Conservation (phyloP, 73 alveolate genomes). For the Stentor roeselii region DNA sequence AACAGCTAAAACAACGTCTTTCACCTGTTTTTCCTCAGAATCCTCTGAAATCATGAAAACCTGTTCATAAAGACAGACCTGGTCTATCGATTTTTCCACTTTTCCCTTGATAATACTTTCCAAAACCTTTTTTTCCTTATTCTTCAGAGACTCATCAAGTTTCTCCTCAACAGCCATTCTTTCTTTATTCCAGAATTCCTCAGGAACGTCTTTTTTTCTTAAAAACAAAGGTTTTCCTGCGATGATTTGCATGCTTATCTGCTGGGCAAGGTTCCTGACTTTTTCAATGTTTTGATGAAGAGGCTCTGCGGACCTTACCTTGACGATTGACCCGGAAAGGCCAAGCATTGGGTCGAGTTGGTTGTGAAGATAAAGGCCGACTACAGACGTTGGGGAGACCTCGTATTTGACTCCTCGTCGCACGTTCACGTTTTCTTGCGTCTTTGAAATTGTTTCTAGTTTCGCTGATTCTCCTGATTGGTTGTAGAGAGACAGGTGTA, state of each 20-base stretch:
- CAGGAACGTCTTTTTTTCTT: not conserved
- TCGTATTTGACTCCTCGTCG: constrained; percentile 7
- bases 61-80: constrained; percentile 6
- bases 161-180: constrained; percentile 19
- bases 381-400: not conserved
- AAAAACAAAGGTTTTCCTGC: constrained; percentile 16
- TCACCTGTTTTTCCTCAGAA: constrained; percentile 7
- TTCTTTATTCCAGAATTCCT: not conserved
- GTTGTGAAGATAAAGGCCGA: constrained; percentile 21
- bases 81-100: constrained; percentile 10
- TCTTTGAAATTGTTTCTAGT: constrained; percentile 44
- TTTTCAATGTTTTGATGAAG: not conserved
- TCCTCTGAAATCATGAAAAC: constrained; percentile 22
- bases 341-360: not conserved
- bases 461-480: constrained; percentile 46
- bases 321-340: constrained; percentile 1
- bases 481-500: not conserved
- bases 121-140: not conserved
- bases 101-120: not conserved
- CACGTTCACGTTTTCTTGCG: constrained; percentile 41
- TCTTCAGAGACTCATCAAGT: constrained; percentile 2
- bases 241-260: not conserved
- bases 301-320: not conserved
- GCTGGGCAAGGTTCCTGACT: not conserved
- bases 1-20: not conserved